Percentiles rank a stretch among this genome's conserved stretches.
phyloP scores from a whole-genome alignment of 2,329 filamentous ascomycete genomes.

The Fusarium concolor region DNA sequence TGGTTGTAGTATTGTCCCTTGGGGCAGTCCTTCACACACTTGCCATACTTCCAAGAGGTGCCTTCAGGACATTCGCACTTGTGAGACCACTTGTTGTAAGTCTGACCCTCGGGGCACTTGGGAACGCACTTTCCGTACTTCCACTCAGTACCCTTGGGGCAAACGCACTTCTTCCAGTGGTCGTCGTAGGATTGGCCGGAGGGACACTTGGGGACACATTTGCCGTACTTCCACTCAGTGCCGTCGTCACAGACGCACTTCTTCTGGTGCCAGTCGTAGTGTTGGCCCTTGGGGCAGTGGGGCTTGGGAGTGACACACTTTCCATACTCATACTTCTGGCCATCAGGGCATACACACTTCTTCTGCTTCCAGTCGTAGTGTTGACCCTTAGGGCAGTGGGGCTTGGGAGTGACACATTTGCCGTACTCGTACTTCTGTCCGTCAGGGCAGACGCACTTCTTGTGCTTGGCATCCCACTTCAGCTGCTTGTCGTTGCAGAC shows the following conservation, averaged over 20 bases:
- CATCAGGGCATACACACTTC: slow-evolving; percentile 24
- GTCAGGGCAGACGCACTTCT: slow-evolving; percentile 27
- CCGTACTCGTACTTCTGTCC: slow-evolving; percentile 3
- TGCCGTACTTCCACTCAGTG: slow-evolving; percentile 8
- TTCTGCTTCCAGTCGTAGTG: slow-evolving; percentile 6
- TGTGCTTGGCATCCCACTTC: slow-evolving; percentile 9
- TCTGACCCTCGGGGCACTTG: slow-evolving; percentile 13
- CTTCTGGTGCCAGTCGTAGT: neutral
- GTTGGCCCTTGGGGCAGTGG: slow-evolving; percentile 9
- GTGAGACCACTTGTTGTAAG: slow-evolving; percentile 1
- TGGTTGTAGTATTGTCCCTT: slow-evolving; percentile 15
- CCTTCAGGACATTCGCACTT: slow-evolving; percentile 19
- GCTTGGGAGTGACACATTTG: slow-evolving; percentile 17
- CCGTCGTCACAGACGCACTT: slow-evolving; percentile 23
- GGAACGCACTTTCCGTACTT: slow-evolving; percentile 26
- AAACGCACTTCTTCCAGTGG: slow-evolving; percentile 1
- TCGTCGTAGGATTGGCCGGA: neutral
- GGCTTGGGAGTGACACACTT: slow-evolving; percentile 1
- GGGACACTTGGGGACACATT: slow-evolving; percentile 19
- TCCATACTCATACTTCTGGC: slow-evolving; percentile 6
- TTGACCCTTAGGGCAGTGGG: slow-evolving; percentile 7
- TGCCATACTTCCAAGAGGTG: slow-evolving; percentile 9
- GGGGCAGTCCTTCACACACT: slow-evolving; percentile 22
- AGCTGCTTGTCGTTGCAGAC: slow-evolving; percentile 9
- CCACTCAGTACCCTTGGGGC: slow-evolving; percentile 9